phyloP scores from a whole-genome alignment of 179 eudicot genomes.

The Pouteria campechiana region DNA sequence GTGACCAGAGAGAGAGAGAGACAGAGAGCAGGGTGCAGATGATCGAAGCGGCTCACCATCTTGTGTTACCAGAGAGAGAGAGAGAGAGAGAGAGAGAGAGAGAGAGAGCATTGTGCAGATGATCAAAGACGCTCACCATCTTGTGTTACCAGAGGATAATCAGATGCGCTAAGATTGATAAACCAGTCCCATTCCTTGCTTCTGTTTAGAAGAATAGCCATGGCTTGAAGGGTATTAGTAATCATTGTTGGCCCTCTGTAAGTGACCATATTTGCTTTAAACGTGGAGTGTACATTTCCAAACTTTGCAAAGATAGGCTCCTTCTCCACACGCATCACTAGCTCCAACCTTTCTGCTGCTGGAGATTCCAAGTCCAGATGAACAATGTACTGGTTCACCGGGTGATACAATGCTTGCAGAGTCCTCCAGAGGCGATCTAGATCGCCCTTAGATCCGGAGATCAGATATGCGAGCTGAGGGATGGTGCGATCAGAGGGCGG shows the following conservation, averaged over 20 bases:
- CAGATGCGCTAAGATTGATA: constrained; percentile 55
- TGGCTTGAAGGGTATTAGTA: constrained; percentile 40
- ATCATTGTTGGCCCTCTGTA: constrained; percentile 59
- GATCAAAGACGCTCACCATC: constrained; percentile 27
- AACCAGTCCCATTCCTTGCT: constrained; percentile 52
- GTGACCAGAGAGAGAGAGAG: too few species aligned
- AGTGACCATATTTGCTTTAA: constrained; percentile 38
- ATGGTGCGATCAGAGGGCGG: too few species aligned
- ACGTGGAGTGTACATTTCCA: constrained; percentile 41
- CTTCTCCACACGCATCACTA: constrained; percentile 22
- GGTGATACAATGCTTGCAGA: constrained; percentile 47
- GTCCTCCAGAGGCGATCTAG: too few species aligned
- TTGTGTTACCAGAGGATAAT: constrained; percentile 52
- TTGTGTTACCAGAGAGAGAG: too few species aligned
- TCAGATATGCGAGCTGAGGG: too few species aligned
- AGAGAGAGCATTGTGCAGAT: too few species aligned
- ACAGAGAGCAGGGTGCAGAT: too few species aligned
- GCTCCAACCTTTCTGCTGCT: constrained; percentile 22
- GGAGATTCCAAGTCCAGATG: constrained; percentile 35
- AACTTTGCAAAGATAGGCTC: constrained; percentile 18
- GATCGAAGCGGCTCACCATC: too few species aligned
- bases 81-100: too few species aligned
- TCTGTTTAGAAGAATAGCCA: constrained; percentile 33
- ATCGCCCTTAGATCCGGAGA: too few species aligned
- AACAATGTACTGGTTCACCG: constrained; percentile 35